Base-by-base conservation (phyloP, 177 flowering plant genomes). In the Tripterygium wilfordii region DNA sequence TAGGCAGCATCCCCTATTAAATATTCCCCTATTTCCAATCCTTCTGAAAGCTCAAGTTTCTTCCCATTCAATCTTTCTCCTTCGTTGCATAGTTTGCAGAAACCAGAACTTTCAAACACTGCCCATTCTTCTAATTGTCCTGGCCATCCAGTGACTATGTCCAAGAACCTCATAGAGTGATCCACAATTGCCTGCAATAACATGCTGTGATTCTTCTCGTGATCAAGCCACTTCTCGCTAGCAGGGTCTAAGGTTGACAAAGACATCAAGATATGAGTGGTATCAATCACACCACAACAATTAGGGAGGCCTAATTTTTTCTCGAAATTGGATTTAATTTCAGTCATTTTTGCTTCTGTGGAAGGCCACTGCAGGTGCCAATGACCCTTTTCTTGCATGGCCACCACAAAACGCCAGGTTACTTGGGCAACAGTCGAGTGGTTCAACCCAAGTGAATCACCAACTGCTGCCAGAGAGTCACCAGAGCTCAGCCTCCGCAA, bases 91-190 rank as follows among this genome's bases (percentile, higher is more conserved):
- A 73, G 79, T 31, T 65, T 60, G 66, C 65, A 78, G 54, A 89
- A 80, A 21, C 58, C 70, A 16, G 95, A 85, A 46, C 56, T 75
- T 44, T 51, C 61, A 18, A 86, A 79, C 12, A 77, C 65, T 1
- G 39, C 18, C 13, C 64, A 60, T 5, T 82, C 83, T 20, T 42
- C 69, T 80, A 89, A 53, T 67, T 82, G 71, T n/a, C 95, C 97
- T 3, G 92, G 97, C 82, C 83, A 83, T 32, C 97, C 97, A 8
- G 92, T 77, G 51, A 83, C 80, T 24, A 86, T 66, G 64, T 83
- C 91, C 3, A 76, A 72, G 63, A 89, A 86, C 65, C 84, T 83
- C 88, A 82, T 70, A 1, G 78, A 72, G 5, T 86, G 75, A 64
- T 83, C 97, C 31, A 89, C 97, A 30, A 85, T 69, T 28, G 82